Percentiles rank a stretch among this genome's conserved stretches.
phyloP scores from a whole-genome alignment of 805 yeast species.

The Myxozyma nipponensis region DNA sequence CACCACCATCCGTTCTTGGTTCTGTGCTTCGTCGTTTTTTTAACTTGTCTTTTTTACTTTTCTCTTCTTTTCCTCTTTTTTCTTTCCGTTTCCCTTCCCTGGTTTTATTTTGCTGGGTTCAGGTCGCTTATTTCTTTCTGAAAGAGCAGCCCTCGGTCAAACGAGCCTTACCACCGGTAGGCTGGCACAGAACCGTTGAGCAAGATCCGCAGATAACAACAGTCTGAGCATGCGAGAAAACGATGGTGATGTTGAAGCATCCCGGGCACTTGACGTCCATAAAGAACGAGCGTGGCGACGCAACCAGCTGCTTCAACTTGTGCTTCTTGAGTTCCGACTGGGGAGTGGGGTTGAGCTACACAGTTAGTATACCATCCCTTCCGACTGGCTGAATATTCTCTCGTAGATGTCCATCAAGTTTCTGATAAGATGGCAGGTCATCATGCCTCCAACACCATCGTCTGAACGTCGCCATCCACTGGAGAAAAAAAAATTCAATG shows the following conservation, averaged over 20 bases:
- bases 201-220: slow-evolving; percentile 99
- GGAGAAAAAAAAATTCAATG: not conserved
- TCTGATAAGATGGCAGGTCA: not conserved
- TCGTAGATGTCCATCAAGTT: not conserved
- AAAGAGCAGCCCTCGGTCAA: slow-evolving; percentile 99
- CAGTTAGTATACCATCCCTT: not conserved
- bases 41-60: no score
- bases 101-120: not conserved
- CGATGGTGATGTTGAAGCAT: slow-evolving; percentile 98
- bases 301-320: slow-evolving; percentile 96
- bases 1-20: no score
- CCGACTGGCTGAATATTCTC: not conserved
- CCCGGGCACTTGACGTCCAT: slow-evolving; percentile 99
- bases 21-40: no score
- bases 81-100: no score
- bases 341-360: slow-evolving; percentile 81
- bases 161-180: slow-evolving; percentile 99
- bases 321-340: slow-evolving; percentile 95
- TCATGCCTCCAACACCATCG: not conserved
- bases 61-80: no score
- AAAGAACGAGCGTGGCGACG: slow-evolving; percentile 97
- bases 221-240: slow-evolving; percentile 99
- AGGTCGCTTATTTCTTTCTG: slow-evolving; percentile 69
- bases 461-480: not conserved
- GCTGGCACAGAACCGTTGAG: slow-evolving; percentile 96